Evolutionary conservation across 2,329 filamentous ascomycete genomes (phyloP), one percentile per base, ranked within the genome.

Genomic region (Diaporthe helianthi): DNA sequence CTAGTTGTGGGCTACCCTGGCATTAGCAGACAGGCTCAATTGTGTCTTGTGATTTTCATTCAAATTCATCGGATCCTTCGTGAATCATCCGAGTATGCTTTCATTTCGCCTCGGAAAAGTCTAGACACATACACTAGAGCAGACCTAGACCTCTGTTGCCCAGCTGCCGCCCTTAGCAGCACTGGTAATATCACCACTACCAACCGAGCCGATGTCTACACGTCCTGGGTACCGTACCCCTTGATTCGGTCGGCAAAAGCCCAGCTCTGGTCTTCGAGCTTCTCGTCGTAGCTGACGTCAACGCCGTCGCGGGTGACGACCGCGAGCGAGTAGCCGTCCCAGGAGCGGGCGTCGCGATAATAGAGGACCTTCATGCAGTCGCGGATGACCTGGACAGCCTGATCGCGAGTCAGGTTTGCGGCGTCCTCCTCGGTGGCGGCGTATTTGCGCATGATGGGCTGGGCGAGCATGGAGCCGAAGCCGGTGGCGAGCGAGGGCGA

Each of bases 361-460:
- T 93, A 99, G 71, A 99, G 86, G 65, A 98, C 95, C 88, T 98
- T 98, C 93, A 99, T 94, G 82, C 94, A 97, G 83, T 97, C 92
- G 84, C 92, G 92, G 78, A 99, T 83, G 49, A 93, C 87, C 69
- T 91, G 84, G 71, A 98, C 85, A 60, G 96, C 96, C 78, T 92
- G 81, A 76, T 98, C 94, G 79, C 89, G 87, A 49, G 85, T 90
- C 73, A 98, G 85, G 71, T 89, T 84, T 75, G 89, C 85, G 41
- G 92, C 90, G 51, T 92, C 84, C 75, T 88, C 91, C 81, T 98
- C 96, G 75, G 97, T 93, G 29, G 93, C 93, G 71, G 93, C 93
- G 76, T 92, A 83, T 76, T 89, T 89, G 76, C 96, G 90, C 85
- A 99, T 88, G 75, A 99, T 92, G 66, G 96, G 96, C 80, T 97